Conservation (phyloP, 1,139 yeast species). For the Saccharomyces pastorianus region DNA sequence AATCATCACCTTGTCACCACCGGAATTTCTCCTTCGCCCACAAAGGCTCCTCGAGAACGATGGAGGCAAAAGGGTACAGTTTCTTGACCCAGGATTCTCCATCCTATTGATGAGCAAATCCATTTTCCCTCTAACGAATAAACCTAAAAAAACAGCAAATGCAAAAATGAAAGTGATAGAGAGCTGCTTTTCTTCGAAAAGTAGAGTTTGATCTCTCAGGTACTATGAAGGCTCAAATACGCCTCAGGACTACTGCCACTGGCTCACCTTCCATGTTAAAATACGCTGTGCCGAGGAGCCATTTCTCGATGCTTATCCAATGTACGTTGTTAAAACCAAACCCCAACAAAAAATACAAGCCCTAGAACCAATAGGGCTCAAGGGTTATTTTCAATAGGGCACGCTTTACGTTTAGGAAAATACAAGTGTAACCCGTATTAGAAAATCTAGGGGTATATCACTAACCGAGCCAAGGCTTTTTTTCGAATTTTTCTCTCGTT, state of each 20-base stretch:
- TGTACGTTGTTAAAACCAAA: neutral
- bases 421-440: too few species aligned
- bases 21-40: neutral
- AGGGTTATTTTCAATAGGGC: too few species aligned
- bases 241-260: neutral
- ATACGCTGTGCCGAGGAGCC: neutral
- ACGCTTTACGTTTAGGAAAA: too few species aligned
- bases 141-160: neutral
- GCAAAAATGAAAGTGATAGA: neutral
- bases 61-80: neutral
- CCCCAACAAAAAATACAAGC: neutral
- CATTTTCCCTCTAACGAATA: constrained; percentile 4
- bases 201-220: too few species aligned
- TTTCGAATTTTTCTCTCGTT: neutral
- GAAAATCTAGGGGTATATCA: too few species aligned
- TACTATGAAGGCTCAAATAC: neutral
- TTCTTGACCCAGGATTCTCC: constrained; percentile 9
- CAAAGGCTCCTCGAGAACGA: neutral
- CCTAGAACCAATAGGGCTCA: too few species aligned
- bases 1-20: neutral
- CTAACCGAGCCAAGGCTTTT: neutral
- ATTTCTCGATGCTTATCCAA: neutral
- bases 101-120: constrained; percentile 10
- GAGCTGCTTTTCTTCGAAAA: too few species aligned
- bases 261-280: neutral